Evolutionary conservation across 148 eudicot species (phyloP).

Genomic region (Drosera capensis): DNA sequence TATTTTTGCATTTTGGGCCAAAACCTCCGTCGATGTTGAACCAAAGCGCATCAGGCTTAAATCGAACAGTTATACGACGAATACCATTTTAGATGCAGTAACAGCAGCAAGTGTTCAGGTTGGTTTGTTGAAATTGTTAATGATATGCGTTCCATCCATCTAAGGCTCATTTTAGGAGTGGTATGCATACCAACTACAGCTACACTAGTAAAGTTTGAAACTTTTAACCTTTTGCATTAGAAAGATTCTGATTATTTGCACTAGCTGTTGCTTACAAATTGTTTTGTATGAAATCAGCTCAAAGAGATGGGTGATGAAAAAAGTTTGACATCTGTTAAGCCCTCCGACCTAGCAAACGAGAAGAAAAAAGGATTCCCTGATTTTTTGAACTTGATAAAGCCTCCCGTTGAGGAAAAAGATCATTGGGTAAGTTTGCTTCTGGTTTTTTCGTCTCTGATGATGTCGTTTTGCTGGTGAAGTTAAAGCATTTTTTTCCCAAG

Average conservation of each 20-base stretch:
- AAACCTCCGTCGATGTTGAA: constrained; percentile 51
- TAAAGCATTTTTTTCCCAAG: neutral
- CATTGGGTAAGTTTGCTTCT: constrained; percentile 65
- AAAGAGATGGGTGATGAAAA: constrained; percentile 64
- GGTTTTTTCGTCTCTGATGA: neutral
- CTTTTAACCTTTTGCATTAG: neutral
- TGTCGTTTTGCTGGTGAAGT: neutral
- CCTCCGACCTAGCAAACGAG: constrained; percentile 41
- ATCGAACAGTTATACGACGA: constrained; percentile 75
- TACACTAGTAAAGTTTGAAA: neutral
- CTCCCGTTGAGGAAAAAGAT: constrained; percentile 69
- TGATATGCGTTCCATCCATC: neutral
- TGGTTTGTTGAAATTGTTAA: neutral
- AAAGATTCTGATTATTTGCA: neutral
- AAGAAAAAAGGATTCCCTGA: constrained; percentile 66
- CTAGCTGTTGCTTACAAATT: neutral
- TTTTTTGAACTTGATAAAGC: constrained; percentile 68
- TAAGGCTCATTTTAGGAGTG: neutral
- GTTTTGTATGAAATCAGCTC: constrained; percentile 28
- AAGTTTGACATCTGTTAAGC: constrained; percentile 25
- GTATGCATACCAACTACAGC: too few relatives aligned
- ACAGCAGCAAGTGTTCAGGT: constrained; percentile 96
- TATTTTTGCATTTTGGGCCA: constrained; percentile 91
- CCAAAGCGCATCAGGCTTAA: constrained; percentile 71
- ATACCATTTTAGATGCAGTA: constrained; percentile 62